A percentile compares a stretch with the other conserved stretches of the same genome.
phyloP scores from a whole-genome alignment of 129 eudicot species.

The Pittosporum tobira region DNA sequence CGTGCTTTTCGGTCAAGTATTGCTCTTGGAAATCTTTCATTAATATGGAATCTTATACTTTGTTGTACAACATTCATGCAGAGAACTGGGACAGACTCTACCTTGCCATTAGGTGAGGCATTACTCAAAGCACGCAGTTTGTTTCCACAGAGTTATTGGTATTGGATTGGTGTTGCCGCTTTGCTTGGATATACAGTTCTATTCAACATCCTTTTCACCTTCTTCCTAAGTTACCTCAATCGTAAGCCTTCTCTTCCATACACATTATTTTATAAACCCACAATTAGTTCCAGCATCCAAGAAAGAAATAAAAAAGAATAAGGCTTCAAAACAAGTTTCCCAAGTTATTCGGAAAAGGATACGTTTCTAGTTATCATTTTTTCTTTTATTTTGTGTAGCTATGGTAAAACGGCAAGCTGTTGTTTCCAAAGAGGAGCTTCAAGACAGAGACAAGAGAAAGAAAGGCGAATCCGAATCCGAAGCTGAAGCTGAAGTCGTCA shows the following conservation, averaged over 20 bases:
- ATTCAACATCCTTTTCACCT: constrained; percentile 72
- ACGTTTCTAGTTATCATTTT: constrained; percentile 6
- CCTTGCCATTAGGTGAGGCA: constrained; percentile 55
- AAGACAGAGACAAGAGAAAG: constrained; percentile 56
- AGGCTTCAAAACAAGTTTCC: not conserved
- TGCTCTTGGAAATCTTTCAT: too few relatives aligned
- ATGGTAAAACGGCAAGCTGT: constrained; percentile 76
- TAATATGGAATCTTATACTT: not conserved
- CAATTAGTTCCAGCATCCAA: not conserved
- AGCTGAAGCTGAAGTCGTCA: constrained; percentile 26
- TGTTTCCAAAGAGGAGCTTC: constrained; percentile 51
- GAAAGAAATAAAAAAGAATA: not conserved
- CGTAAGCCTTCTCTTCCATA: constrained; percentile 51
- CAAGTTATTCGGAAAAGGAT: constrained; percentile 2
- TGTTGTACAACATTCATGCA: constrained; percentile 26
- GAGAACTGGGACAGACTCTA: constrained; percentile 42
- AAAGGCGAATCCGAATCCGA: constrained; percentile 49
- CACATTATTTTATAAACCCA: constrained; percentile 7
- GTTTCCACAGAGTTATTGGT: constrained; percentile 84
- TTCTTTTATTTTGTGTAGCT: constrained; percentile 34
- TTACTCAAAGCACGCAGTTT: constrained; percentile 71
- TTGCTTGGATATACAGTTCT: constrained; percentile 73
- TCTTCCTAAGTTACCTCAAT: constrained; percentile 67
- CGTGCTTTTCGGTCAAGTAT: too few relatives aligned
- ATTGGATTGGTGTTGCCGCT: constrained; percentile 91